Percentiles rank a stretch among this genome's conserved stretches.
phyloP scores from a whole-genome alignment of 2,329 filamentous ascomycete genomes.

The Chalara sp. region DNA sequence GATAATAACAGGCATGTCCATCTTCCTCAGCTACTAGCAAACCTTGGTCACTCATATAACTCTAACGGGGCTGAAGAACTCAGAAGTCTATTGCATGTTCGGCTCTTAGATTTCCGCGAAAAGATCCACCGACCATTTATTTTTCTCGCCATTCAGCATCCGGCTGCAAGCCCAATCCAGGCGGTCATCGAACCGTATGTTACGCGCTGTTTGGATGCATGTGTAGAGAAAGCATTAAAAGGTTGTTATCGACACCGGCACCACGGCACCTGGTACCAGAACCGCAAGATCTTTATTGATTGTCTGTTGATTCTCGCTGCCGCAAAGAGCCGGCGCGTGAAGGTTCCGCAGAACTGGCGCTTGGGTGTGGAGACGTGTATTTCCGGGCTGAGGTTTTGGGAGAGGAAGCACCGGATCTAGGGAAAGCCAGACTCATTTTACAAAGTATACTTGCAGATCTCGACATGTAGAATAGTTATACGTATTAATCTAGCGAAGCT shows the following conservation, averaged over 20 bases:
- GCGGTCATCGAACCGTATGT: not conserved
- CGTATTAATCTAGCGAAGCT: too few relatives aligned
- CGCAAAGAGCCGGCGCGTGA: not conserved
- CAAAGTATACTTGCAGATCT: not conserved
- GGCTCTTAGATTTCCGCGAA: not conserved
- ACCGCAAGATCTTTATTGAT: not conserved
- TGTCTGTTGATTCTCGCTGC: not conserved
- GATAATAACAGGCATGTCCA: not conserved
- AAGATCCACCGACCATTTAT: not conserved
- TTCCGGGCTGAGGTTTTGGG: not conserved
- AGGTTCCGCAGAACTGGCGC: not conserved
- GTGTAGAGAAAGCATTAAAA: not conserved
- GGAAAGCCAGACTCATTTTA: constrained; percentile 11
- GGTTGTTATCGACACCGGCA: not conserved
- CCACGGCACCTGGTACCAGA: not conserved
- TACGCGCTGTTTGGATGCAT: not conserved
- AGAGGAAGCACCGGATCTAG: not conserved
- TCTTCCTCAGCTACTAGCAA: not conserved
- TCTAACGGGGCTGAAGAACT: not conserved
- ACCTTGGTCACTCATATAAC: not conserved
- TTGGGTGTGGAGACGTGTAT: not conserved
- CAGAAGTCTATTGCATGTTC: not conserved
- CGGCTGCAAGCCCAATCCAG: not conserved
- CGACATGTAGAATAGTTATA: too few relatives aligned
- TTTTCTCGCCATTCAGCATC: not conserved